These are phyloP conservation scores for Suhomyces pyralidae DNA, from an alignment of 805 yeast genomes.

Conservation along the genomic window DNA sequence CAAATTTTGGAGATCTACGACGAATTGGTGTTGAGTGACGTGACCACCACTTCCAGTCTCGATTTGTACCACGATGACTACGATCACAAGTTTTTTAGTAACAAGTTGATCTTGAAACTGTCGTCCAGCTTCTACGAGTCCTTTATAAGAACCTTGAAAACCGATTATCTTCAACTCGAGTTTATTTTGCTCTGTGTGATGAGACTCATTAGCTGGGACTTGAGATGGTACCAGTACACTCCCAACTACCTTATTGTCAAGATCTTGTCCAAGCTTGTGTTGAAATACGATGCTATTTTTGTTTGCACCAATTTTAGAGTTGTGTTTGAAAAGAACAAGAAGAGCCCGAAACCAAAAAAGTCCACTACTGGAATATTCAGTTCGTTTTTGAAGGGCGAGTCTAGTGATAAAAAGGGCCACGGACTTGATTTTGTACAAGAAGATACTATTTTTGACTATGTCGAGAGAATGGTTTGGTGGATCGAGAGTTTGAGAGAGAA, in stretches of 20 bases:
- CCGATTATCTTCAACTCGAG: slow-evolving; percentile 32
- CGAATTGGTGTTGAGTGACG: slow-evolving; percentile 38
- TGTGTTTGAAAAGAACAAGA: slow-evolving; percentile 31
- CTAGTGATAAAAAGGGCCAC: slow-evolving; percentile 8
- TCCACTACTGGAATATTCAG: slow-evolving; percentile 5
- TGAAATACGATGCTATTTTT: slow-evolving; percentile 39
- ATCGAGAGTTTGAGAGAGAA: slow-evolving; percentile 16
- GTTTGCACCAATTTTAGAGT: slow-evolving; percentile 40
- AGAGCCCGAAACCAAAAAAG: slow-evolving; percentile 7
- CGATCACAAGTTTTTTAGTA: slow-evolving; percentile 23
- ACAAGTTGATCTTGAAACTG: slow-evolving; percentile 31
- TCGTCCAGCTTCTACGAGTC: slow-evolving; percentile 16
- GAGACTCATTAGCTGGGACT: slow-evolving; percentile 57
- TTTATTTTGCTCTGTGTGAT: slow-evolving; percentile 32
- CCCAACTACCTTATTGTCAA: slow-evolving; percentile 39
- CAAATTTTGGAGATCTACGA: slow-evolving; percentile 49
- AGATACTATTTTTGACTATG: slow-evolving; percentile 34
- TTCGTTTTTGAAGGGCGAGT: neutral
- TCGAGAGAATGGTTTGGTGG: slow-evolving; percentile 29
- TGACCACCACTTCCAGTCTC: slow-evolving; percentile 24
- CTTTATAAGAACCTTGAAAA: slow-evolving; percentile 22
- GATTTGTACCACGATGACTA: slow-evolving; percentile 31
- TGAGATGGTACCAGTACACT: slow-evolving; percentile 62
- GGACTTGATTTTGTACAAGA: slow-evolving; percentile 23
- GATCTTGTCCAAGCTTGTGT: slow-evolving; percentile 43